phyloP scores from a whole-genome alignment of 352 stramenopile genomes.

The Phytophthora ohioensis region DNA sequence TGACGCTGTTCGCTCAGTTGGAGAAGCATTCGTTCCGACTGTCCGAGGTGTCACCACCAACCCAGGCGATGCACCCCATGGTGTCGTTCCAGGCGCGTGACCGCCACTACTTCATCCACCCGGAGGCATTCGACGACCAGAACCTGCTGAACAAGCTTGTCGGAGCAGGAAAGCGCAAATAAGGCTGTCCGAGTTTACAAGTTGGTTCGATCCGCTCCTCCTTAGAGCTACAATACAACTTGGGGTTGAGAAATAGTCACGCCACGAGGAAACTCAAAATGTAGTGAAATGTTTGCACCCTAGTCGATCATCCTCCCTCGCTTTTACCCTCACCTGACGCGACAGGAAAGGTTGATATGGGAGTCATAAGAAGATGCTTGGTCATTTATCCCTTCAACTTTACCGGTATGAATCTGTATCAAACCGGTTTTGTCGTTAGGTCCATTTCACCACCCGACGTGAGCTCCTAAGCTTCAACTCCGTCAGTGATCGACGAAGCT shows the following conservation, averaged over 20 bases:
- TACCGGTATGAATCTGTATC: conserved; percentile 1
- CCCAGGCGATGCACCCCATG: conserved; percentile 85
- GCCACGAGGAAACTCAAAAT: too few species aligned
- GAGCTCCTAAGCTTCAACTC: neutral
- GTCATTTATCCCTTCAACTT: neutral
- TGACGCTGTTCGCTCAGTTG: conserved; percentile 75
- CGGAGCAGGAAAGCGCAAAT: conserved; percentile 32
- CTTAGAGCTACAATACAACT: conserved; percentile 4
- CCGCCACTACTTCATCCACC: conserved; percentile 84
- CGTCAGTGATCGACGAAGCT: neutral
- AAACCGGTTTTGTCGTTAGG: neutral
- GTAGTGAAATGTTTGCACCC: too few species aligned
- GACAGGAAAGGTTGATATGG: too few species aligned
- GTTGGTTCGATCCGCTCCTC: neutral
- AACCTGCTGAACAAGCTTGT: conserved; percentile 64
- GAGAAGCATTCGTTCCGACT: conserved; percentile 65
- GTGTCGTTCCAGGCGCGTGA: conserved; percentile 77
- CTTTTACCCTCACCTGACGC: too few species aligned
- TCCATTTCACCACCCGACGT: neutral
- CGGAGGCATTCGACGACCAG: conserved; percentile 70
- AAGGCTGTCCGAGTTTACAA: neutral
- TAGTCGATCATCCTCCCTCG: too few species aligned
- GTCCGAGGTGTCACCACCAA: conserved; percentile 61
- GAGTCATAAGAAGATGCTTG: neutral
- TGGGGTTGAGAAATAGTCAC: neutral